A percentile compares a stretch with the other conserved stretches of the same genome.
phyloP scores from a whole-genome alignment of 129 eudicot genomes.

The Helichrysum umbraculigerum region DNA sequence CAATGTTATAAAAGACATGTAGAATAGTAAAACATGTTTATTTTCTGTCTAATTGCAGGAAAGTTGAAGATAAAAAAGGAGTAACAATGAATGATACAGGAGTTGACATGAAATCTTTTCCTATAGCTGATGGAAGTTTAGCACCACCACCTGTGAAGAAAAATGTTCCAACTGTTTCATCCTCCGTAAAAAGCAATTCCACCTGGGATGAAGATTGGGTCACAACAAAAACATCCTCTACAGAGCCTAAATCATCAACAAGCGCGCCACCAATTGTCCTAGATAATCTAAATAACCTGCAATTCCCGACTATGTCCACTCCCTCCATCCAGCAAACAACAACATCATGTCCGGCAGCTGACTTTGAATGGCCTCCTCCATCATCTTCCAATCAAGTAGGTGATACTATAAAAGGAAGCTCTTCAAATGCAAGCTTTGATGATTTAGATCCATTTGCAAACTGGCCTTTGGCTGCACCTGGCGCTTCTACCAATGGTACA shows the following conservation, averaged over 20 bases:
- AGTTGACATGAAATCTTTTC: slow-evolving; percentile 47
- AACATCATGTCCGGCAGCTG: slow-evolving; percentile 69
- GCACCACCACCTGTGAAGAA: slow-evolving; percentile 40
- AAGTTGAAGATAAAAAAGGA: slow-evolving; percentile 90
- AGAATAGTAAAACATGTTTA: neutral
- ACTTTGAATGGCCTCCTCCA: slow-evolving; percentile 87
- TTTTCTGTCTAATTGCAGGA: slow-evolving; percentile 45
- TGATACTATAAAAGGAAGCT: slow-evolving; percentile 31
- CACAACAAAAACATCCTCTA: slow-evolving; percentile 44
- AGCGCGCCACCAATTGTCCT: slow-evolving; percentile 38
- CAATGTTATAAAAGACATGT: neutral
- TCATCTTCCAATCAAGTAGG: slow-evolving; percentile 45
- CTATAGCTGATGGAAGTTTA: slow-evolving; percentile 37
- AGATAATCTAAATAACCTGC: slow-evolving; percentile 27
- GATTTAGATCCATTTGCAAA: slow-evolving; percentile 94
- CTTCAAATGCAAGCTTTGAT: slow-evolving; percentile 57
- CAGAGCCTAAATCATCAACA: slow-evolving; percentile 37
- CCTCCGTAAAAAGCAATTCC: slow-evolving; percentile 46
- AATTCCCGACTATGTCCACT: slow-evolving; percentile 44
- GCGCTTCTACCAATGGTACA: slow-evolving; percentile 41
- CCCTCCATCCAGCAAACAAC: slow-evolving; percentile 48
- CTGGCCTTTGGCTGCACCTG: slow-evolving; percentile 65
- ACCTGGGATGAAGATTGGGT: slow-evolving; percentile 98
- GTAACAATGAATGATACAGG: slow-evolving; percentile 76
- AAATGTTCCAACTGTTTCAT: slow-evolving; percentile 37